These are phyloP conservation scores for Cocos nucifera DNA, from an alignment of 176 grass and related monocot species.

Conservation along the genomic window DNA sequence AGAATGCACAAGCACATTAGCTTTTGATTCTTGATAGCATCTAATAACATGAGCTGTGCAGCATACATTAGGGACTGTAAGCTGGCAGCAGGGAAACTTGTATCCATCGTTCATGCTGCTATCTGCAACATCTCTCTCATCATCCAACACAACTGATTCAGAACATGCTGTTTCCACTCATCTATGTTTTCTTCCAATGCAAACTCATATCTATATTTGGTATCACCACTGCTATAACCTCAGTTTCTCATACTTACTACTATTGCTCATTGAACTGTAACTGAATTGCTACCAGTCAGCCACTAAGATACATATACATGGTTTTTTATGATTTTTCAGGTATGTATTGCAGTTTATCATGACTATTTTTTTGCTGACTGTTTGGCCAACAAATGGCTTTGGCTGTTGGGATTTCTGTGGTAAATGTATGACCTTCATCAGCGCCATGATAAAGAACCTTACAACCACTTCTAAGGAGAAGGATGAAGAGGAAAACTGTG, in stretches of 20 bases:
- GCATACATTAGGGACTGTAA: constrained; percentile 82
- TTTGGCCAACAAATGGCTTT: constrained; percentile 89
- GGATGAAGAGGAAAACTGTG: constrained; percentile 66
- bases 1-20: constrained; percentile 3
- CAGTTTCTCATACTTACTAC: not conserved
- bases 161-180: constrained; percentile 38
- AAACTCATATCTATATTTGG: constrained; percentile 96
- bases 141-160: constrained; percentile 49
- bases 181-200: constrained; percentile 87
- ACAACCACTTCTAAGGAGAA: constrained; percentile 73
- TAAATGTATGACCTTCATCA: constrained; percentile 37
- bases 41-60: constrained; percentile 36
- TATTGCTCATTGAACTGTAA: constrained; percentile 5
- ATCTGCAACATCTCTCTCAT: constrained; percentile 39
- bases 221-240: constrained; percentile 17
- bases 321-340: constrained; percentile 42
- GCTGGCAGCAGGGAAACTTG: constrained; percentile 93
- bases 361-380: constrained; percentile 54
- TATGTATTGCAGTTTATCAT: constrained; percentile 64
- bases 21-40: constrained; percentile 10
- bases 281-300: not conserved
- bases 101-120: constrained; percentile 98
- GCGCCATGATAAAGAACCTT: constrained; percentile 44
- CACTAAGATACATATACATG: constrained; percentile 2
- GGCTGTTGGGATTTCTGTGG: constrained; percentile 36